Evolutionary conservation across 257 asterid species (phyloP).

Genomic region (Gentiana macrophylla): DNA sequence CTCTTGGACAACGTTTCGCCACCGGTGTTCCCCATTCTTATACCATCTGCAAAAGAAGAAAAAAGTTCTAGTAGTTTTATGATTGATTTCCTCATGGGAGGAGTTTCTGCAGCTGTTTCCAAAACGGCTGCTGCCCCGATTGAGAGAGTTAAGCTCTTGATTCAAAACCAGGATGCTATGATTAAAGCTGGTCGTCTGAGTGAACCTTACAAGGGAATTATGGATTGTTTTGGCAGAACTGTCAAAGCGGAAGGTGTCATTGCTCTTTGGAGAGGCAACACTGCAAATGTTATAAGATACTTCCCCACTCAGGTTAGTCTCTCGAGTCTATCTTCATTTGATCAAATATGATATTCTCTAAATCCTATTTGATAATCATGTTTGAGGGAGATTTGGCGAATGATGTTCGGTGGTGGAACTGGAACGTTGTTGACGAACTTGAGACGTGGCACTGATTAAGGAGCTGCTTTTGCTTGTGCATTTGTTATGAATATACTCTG

Average conservation of each 20-base stretch:
- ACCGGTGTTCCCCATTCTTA: slow-evolving; percentile 1
- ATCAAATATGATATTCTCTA: not conserved
- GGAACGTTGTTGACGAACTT: too few relatives aligned
- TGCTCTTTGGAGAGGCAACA: slow-evolving; percentile 24
- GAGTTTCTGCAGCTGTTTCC: slow-evolving; percentile 15
- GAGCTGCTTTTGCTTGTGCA: not conserved
- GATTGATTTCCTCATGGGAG: slow-evolving; percentile 22
- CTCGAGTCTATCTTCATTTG: not conserved
- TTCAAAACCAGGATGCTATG: slow-evolving; percentile 25
- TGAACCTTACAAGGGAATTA: slow-evolving; percentile 17
- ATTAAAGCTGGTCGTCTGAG: slow-evolving; percentile 16
- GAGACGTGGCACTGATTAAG: too few relatives aligned
- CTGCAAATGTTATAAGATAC: slow-evolving; percentile 13
- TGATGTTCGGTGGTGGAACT: too few relatives aligned
- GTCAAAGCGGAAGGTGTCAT: slow-evolving; percentile 18
- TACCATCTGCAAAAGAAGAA: slow-evolving; percentile 15
- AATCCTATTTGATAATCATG: not conserved
- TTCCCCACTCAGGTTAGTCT: slow-evolving; percentile 17
- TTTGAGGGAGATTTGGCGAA: not conserved
- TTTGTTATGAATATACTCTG: too few relatives aligned
- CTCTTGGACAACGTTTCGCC: not conserved
- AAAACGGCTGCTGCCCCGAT: too few relatives aligned
- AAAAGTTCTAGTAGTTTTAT: slow-evolving; percentile 4
- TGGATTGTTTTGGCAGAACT: slow-evolving; percentile 18
- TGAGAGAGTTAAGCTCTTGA: not conserved